These are phyloP conservation scores for Mycena maculata DNA, from an alignment of 768 basidiomycete genomes.

Conservation along the genomic window DNA sequence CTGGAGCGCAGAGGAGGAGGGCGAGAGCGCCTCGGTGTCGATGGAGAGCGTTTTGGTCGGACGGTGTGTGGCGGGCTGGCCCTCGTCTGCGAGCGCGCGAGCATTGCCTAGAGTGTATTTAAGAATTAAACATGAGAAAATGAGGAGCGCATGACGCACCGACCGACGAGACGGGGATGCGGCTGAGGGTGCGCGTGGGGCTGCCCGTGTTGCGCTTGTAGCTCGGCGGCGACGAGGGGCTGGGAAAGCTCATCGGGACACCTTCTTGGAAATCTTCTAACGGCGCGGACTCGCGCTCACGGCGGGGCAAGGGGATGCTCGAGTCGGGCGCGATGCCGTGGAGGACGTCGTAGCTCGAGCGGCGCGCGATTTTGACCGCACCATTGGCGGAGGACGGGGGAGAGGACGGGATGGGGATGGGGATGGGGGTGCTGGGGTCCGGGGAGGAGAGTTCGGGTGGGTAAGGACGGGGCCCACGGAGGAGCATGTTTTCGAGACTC, in stretches of 20 bases:
- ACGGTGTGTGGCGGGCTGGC: slow-evolving; percentile 52
- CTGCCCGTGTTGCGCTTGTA: slow-evolving; percentile 68
- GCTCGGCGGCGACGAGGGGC: slow-evolving; percentile 50
- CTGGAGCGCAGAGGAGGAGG: slow-evolving; percentile 45
- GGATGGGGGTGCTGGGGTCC: slow-evolving; percentile 50
- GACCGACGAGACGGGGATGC: slow-evolving; percentile 82
- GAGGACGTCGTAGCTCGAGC: slow-evolving; percentile 79
- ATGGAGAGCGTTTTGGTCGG: slow-evolving; percentile 45
- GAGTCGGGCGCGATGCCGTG: slow-evolving; percentile 81
- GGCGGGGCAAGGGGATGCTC: slow-evolving; percentile 74
- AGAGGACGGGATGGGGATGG: slow-evolving; percentile 45
- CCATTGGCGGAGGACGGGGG: slow-evolving; percentile 40
- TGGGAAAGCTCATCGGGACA: slow-evolving; percentile 68
- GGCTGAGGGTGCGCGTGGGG: slow-evolving; percentile 82
- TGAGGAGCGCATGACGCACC: slow-evolving; percentile 59
- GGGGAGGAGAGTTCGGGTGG: slow-evolving; percentile 47
- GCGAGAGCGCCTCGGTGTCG: slow-evolving; percentile 47
- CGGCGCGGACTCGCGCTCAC: slow-evolving; percentile 62
- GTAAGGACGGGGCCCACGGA: slow-evolving; percentile 74
- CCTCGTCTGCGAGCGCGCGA: slow-evolving; percentile 84
- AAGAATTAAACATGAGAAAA: slow-evolving; percentile 33
- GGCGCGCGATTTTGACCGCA: slow-evolving; percentile 64
- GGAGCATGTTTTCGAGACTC: slow-evolving; percentile 73
- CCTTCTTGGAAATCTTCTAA: slow-evolving; percentile 79
- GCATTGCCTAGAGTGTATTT: slow-evolving; percentile 74